Evolutionary conservation across 108 stramenopile genomes (phyloP).

Genomic region (Cyclotella atomus): DNA sequence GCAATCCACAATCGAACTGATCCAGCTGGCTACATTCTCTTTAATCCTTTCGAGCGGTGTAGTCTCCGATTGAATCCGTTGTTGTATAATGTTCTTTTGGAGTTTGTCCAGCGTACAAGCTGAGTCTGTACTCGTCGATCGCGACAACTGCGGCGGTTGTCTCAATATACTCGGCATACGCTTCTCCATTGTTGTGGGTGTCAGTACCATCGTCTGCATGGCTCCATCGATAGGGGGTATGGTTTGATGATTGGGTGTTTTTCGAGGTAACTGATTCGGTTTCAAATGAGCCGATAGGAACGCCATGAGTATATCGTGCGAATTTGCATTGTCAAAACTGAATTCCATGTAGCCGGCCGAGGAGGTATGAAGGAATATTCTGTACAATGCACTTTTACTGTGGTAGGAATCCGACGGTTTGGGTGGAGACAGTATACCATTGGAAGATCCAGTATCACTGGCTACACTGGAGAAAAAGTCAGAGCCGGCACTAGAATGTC

Average conservation of each 20-base stretch:
- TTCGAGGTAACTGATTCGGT: background rate
- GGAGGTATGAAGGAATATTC: constrained; percentile 24
- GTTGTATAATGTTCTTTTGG: constrained; percentile 39
- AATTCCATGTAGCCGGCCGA: constrained; percentile 22
- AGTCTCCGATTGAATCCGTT: constrained; percentile 25
- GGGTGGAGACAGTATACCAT: background rate
- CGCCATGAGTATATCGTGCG: constrained; percentile 18
- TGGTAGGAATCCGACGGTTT: background rate
- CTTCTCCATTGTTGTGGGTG: constrained; percentile 2
- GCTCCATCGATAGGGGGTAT: background rate
- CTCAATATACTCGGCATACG: background rate
- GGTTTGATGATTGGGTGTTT: background rate
- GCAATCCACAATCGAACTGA: constrained; percentile 46
- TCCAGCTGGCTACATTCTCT: constrained; percentile 27
- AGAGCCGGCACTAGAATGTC: background rate
- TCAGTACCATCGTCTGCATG: constrained; percentile 17
- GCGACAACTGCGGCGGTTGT: background rate
- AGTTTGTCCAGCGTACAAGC: constrained; percentile 37
- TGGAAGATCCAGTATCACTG: background rate
- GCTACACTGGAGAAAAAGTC: constrained; percentile 8
- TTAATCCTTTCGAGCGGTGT: constrained; percentile 30
- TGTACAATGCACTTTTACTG: constrained; percentile 5
- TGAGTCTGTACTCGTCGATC: constrained; percentile 5
- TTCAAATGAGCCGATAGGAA: constrained; percentile 14
- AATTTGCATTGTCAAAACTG: constrained; percentile 23